Conservation (phyloP, 495 filamentous ascomycete species). For the Neurospora sp. region DNA sequence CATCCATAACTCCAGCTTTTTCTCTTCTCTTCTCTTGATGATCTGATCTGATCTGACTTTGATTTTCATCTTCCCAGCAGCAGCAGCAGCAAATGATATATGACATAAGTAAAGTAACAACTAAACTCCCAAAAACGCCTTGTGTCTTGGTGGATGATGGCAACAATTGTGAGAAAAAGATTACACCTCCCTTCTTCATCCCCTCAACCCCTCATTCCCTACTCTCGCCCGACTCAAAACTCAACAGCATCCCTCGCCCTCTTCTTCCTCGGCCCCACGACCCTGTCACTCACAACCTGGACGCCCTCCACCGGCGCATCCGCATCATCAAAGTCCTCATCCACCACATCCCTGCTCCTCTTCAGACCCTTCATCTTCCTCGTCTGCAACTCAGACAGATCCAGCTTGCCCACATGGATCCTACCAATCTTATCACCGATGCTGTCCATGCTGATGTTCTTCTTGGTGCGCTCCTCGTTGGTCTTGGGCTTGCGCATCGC, state of each 20-base stretch:
- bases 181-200: not conserved
- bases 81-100: not conserved
- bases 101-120: not conserved
- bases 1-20: not conserved
- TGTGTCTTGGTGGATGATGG: not conserved
- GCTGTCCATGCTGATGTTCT: conserved; percentile 84
- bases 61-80: not conserved
- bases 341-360: conserved; percentile 53
- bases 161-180: not conserved
- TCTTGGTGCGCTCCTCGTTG: conserved; percentile 73
- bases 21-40: not conserved
- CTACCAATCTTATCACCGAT: conserved; percentile 94
- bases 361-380: conserved; percentile 99
- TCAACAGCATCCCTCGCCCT: conserved; percentile 1
- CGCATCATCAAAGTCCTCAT: conserved; percentile 18
- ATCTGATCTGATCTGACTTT: not conserved
- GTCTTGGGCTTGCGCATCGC: conserved; percentile 74
- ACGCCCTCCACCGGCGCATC: not conserved
- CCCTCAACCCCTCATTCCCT: not conserved
- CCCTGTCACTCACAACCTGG: conserved; percentile 6
- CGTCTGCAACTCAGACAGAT: conserved; percentile 78
- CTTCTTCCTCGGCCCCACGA: conserved; percentile 12
- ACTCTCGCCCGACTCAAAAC: not conserved
- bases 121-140: not conserved
- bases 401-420: conserved; percentile 87